phyloP scores from a whole-genome alignment of 495 filamentous ascomycete species.

The Talaromyces stipitatus region DNA sequence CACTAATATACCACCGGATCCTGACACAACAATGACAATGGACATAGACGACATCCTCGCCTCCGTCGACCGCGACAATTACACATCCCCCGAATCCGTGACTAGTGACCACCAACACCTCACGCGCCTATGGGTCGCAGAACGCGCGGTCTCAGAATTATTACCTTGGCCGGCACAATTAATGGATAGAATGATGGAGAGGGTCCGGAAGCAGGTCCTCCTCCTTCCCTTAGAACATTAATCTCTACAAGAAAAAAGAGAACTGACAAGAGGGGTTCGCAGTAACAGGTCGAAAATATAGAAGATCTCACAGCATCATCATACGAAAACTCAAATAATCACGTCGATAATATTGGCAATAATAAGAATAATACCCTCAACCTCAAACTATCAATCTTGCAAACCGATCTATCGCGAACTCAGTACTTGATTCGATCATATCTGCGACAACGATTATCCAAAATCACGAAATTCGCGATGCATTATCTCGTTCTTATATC shows the following conservation, averaged over 20 bases:
- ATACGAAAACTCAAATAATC: slow-evolving; percentile 21
- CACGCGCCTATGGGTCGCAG: slow-evolving; percentile 87
- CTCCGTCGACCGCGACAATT: slow-evolving; percentile 59
- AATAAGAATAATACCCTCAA: slow-evolving; percentile 56
- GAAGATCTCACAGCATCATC: slow-evolving; percentile 59
- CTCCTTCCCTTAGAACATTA: neutral
- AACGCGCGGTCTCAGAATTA: slow-evolving; percentile 81
- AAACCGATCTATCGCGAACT: slow-evolving; percentile 90
- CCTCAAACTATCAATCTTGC: slow-evolving; percentile 86
- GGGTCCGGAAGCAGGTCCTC: slow-evolving; percentile 59
- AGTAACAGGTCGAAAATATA: slow-evolving; percentile 56
- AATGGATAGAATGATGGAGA: slow-evolving; percentile 70
- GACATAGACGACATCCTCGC: slow-evolving; percentile 87
- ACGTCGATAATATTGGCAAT: neutral
- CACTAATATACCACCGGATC: neutral
- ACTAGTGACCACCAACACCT: slow-evolving; percentile 79
- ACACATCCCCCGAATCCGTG: slow-evolving; percentile 43
- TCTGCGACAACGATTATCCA: slow-evolving; percentile 76
- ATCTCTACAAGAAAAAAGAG: neutral
- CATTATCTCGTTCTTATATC: slow-evolving; percentile 32
- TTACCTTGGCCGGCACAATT: slow-evolving; percentile 56
- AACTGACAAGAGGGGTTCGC: neutral
- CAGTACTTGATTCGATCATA: slow-evolving; percentile 86
- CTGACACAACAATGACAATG: slow-evolving; percentile 42
- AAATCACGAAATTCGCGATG: slow-evolving; percentile 45